A percentile compares a stretch with the other conserved stretches of the same genome.
phyloP scores from a whole-genome alignment of 2,329 filamentous ascomycete genomes.

The Beauveria pseudobassiana region DNA sequence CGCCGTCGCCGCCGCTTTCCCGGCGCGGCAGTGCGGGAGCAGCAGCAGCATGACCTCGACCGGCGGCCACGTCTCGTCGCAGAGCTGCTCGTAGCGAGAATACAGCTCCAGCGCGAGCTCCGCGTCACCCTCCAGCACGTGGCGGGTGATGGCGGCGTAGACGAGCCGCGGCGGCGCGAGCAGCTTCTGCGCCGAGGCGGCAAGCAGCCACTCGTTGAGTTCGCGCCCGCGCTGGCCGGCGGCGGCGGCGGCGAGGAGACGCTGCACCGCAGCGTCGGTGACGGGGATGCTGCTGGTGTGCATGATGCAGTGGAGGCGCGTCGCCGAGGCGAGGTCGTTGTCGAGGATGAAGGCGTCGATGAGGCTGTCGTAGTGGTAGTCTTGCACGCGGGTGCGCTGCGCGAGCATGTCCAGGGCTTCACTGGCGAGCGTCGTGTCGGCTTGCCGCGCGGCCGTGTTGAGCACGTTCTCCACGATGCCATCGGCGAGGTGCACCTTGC shows the following conservation, averaged over 20 bases:
- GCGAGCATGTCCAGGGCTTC: conserved; percentile 53
- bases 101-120: not conserved
- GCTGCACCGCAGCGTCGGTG: not conserved
- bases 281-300: conserved; percentile 29
- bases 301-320: conserved; percentile 70
- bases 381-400: conserved; percentile 40
- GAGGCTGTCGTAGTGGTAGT: conserved; percentile 73
- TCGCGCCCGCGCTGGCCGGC: not conserved
- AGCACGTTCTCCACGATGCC: conserved; percentile 63
- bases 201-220: not conserved
- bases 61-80: not conserved
- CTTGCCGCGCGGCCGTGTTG: conserved; percentile 60
- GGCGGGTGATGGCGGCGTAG: not conserved
- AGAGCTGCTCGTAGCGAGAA: not conserved
- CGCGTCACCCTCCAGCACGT: not conserved
- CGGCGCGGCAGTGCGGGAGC: not conserved
- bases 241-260: conserved; percentile 28
- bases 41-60: conserved; percentile 2
- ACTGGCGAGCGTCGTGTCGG: conserved; percentile 61
- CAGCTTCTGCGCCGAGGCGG: not conserved
- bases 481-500: conserved; percentile 40
- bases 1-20: not conserved
- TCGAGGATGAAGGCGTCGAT: conserved; percentile 59
- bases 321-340: conserved; percentile 55
- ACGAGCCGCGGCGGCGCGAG: not conserved